Evolutionary conservation across 352 stramenopile species (phyloP).

Genomic region (Globisporangium rhizosaccharum): DNA sequence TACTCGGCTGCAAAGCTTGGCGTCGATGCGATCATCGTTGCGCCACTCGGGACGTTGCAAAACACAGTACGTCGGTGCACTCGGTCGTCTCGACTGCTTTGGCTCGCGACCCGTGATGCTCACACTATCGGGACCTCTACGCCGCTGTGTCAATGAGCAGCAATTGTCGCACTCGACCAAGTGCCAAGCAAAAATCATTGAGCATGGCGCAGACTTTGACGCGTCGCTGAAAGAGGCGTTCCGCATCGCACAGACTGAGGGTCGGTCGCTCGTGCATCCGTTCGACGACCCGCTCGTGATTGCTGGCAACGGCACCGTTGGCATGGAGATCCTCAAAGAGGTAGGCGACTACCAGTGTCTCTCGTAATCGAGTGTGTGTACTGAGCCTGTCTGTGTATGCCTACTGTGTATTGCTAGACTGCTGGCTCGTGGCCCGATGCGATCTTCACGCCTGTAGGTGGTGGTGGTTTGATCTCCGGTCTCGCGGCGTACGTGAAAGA

Average conservation of each 20-base stretch:
- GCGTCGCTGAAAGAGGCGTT: conserved; percentile 91
- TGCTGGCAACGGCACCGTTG: conserved; percentile 96
- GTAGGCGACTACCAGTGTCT: conserved; percentile 11
- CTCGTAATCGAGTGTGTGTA: not conserved
- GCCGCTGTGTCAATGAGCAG: not conserved
- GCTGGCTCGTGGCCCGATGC: conserved; percentile 89
- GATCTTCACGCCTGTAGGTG: conserved; percentile 97
- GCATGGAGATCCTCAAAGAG: conserved; percentile 90
- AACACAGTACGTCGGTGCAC: conserved; percentile 75
- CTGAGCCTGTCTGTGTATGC: conserved; percentile 5
- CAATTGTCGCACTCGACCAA: conserved; percentile 39
- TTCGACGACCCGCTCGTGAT: conserved; percentile 98
- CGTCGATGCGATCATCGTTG: conserved; percentile 95
- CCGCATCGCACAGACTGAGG: conserved; percentile 87
- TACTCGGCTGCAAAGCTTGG: conserved; percentile 91
- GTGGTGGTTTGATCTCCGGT: conserved; percentile 95
- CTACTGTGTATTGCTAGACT: conserved; percentile 21
- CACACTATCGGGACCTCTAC: not conserved
- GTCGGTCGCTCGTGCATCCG: conserved; percentile 94
- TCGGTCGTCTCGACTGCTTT: not conserved
- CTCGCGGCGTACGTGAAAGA: conserved; percentile 91
- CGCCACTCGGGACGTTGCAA: conserved; percentile 91
- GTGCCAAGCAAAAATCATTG: conserved; percentile 87
- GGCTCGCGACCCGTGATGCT: conserved; percentile 15
- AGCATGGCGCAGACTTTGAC: conserved; percentile 96